Base-by-base conservation (phyloP, 2,329 filamentous ascomycete genomes). In the Huntiella moniliformis region DNA sequence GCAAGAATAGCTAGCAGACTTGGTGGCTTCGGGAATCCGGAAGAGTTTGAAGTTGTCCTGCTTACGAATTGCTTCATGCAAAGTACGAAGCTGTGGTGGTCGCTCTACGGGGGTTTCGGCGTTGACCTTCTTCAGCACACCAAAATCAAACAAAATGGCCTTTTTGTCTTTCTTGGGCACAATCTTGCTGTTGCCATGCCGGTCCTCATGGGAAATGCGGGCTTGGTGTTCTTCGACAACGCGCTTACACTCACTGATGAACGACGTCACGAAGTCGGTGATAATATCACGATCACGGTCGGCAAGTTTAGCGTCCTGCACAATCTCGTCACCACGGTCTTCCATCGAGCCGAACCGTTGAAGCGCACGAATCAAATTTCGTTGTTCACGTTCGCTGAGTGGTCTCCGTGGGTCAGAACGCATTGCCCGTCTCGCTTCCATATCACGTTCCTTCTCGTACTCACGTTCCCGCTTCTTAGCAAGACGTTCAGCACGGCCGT, bases 161-260 rank as follows among this genome's bases (percentile, higher is more conserved):
- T 98, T 98, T 61, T 85, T 85, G 58, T 98, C 91, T 61, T 98
- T 98, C 67, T 96, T 95, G 0, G 88, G 93, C 46, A 92, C 63
- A 2, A 77, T 71, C 58, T 91, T 92, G 57, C 84, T 84, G 0
- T 74, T 71, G 52, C 81, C 76, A 8, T 32, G 28, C 60, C 91
- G 83, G 54, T 94, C 85, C 56, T 86, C 84, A 51, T 81, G 77
- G 32, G 86, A 73, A 13, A 92, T 70, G 49, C 75, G 75, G 16
- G 79, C 77, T 51, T 73, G 81, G 54, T 85, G 80, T 32, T 68
- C 68, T 5, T 77, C 74, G 42, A 81, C 69, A 6, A 75, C 74
- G 46, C 73, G 63, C 38, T 68, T 66, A 40, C 72, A 72, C 17
- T 68, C 58, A 38, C 61, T 61, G 49, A 83, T 73, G 39, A 95